Evolutionary conservation across 352 stramenopile species (phyloP).

Genomic region (Phytophthora capsici): DNA sequence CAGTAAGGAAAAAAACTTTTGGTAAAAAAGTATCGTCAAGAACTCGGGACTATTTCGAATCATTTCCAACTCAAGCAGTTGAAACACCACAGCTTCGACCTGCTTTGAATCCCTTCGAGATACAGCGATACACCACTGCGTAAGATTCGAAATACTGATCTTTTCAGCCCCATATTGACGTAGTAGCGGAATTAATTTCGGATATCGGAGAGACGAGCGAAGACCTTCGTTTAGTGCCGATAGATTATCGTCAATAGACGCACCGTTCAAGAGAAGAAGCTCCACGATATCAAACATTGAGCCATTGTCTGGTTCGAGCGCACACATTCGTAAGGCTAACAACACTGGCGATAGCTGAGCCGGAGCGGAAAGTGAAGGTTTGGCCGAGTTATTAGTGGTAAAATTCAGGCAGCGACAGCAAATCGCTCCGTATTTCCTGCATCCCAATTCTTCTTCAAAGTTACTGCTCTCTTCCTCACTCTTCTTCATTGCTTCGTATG

Average conservation of each 20-base stretch:
- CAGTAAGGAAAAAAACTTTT: conserved; percentile 27
- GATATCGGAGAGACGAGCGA: conserved; percentile 9
- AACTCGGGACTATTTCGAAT: conserved; percentile 8
- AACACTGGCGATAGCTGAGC: conserved; percentile 28
- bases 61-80: conserved; percentile 19
- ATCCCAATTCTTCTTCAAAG: conserved; percentile 25
- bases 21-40: conserved; percentile 18
- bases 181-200: conserved; percentile 29
- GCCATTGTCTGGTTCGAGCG: neutral
- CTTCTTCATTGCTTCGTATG: neutral
- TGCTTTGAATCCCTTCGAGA: neutral
- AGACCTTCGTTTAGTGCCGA: conserved; percentile 38
- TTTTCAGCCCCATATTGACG: conserved; percentile 30
- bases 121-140: conserved; percentile 18
- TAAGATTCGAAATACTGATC: conserved; percentile 15
- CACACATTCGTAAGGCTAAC: conserved; percentile 42
- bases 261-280: conserved; percentile 37
- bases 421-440: conserved; percentile 35
- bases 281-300: conserved; percentile 32
- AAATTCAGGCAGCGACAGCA: conserved; percentile 15
- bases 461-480: neutral
- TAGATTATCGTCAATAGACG: conserved; percentile 16
- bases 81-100: conserved; percentile 15
- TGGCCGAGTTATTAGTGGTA: neutral
- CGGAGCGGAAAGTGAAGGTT: neutral